Evolutionary conservation across 1,139 yeast genomes (phyloP), one percentile per base, ranked within the genome.

Genomic region (Citeromyces siamensis): DNA sequence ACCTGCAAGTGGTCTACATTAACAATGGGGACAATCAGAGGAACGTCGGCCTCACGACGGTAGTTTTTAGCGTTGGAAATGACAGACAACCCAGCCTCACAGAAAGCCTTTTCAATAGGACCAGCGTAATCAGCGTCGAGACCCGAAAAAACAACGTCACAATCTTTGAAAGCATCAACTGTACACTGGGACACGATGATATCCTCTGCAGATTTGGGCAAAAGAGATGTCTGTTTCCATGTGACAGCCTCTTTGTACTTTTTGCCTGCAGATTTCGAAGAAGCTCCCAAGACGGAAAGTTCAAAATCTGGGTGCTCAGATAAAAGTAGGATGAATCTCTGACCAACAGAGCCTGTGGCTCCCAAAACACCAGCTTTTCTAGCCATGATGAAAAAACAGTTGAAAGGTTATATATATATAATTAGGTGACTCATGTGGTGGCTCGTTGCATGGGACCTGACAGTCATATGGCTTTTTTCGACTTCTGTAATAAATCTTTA

Each of bases 291-390:
- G 5, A 76, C 93, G 42, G 74, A 70, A 40, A 90, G 62, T 56
- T 84, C 86, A 51, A 93, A 86, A 44, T 85, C 85, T 23, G 97
- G 97, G 55, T 90, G 97, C 44, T 82, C 64, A 2, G 88, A 73
- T 45, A 90, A 68, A 39, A 90, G 68, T 40, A 88, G 67, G 45
- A 90, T 88, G 56, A 90, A 90, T 51, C 98, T 72, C 62, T 90
- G 99, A 38, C 99, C 99, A 34, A 90, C 99, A 32, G 95, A 80
- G 37, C 97, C 98, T 17, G 97, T 88, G 48, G 97, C 97, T 38
- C 98, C 98, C 46, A 90, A 68, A 49, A 90, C 95, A 63, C 98
- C 98, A 13, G 77, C 79, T 56, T 70, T 72, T 23, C 28, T 23
- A 5, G n/a, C 14, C n/a, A 23, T 8, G 23, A 5, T 23, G 28